Percentiles rank a stretch among this genome's conserved stretches.
Evolutionary conservation across 2,329 filamentous ascomycete genomes (phyloP).

Genomic region (Fusarium subtropicale): DNA sequence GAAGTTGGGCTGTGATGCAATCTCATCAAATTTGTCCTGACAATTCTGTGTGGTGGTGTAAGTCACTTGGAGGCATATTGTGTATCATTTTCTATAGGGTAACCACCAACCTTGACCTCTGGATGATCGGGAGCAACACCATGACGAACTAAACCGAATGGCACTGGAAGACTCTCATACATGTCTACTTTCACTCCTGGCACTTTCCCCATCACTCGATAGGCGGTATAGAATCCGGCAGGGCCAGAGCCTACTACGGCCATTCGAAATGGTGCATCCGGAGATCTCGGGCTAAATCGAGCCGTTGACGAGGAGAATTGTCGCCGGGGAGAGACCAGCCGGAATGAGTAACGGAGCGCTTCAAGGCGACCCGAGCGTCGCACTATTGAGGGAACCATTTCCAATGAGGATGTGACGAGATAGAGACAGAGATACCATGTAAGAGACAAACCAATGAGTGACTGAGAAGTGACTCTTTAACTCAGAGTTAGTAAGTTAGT

Average conservation of each 20-base stretch:
- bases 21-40: conserved; percentile 90
- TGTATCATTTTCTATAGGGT: conserved; percentile 8
- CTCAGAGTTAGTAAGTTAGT: background rate
- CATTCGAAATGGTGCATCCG: conserved; percentile 74
- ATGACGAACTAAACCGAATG: conserved; percentile 91
- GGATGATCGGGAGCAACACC: conserved; percentile 99
- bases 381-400: conserved; percentile 23
- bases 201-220: conserved; percentile 82
- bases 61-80: background rate
- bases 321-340: background rate
- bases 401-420: conserved; percentile 2
- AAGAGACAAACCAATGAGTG: conserved; percentile 6
- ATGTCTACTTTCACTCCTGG: conserved; percentile 84
- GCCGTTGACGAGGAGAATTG: conserved; percentile 10
- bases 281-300: conserved; percentile 38
- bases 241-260: conserved; percentile 94
- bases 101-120: conserved; percentile 83
- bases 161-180: conserved; percentile 94
- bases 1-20: conserved; percentile 84
- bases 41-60: conserved; percentile 75
- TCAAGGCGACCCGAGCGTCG: conserved; percentile 14
- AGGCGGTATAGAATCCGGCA: conserved; percentile 94
- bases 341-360: background rate
- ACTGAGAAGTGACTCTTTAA: conserved; percentile 31
- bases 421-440: background rate